Evolutionary conservation across 2,329 filamentous ascomycete genomes (phyloP).

Genomic region (Dissoconium aciculare): DNA sequence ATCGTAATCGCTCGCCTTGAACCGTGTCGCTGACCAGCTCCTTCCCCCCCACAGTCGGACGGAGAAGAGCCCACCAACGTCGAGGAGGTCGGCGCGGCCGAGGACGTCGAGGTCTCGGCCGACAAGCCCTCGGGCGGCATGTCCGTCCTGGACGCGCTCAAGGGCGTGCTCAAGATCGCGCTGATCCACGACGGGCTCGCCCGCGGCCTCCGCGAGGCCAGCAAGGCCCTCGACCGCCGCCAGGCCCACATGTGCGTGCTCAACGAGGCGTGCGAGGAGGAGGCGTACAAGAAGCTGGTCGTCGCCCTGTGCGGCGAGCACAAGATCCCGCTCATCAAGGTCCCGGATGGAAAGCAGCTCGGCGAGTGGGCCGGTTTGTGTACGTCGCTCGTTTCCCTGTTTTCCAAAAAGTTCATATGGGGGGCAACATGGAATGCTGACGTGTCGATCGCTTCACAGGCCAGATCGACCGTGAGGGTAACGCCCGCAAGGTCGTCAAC

Average conservation of each 20-base stretch:
- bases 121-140: constrained; percentile 64
- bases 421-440: not conserved
- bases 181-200: constrained; percentile 99
- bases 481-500: constrained; percentile 99
- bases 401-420: no score
- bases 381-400: constrained; percentile 42
- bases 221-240: constrained; percentile 95
- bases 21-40: no score
- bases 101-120: constrained; percentile 91
- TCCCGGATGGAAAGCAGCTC: constrained; percentile 97
- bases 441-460: constrained; percentile 38
- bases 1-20: no score
- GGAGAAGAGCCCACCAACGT: constrained; percentile 95
- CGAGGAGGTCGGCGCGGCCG: constrained; percentile 53
- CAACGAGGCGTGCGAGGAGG: constrained; percentile 99
- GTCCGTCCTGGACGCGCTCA: constrained; percentile 95
- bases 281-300: constrained; percentile 99
- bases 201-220: constrained; percentile 93
- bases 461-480: constrained; percentile 97
- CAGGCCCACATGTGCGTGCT: constrained; percentile 99
- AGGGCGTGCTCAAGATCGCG: constrained; percentile 95
- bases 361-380: constrained; percentile 99
- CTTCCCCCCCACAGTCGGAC: constrained; percentile 74
- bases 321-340: constrained; percentile 99
- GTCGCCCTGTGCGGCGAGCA: constrained; percentile 98